Conservation (phyloP, 106 monocot genomes). For the Amphibolis antarctica region DNA sequence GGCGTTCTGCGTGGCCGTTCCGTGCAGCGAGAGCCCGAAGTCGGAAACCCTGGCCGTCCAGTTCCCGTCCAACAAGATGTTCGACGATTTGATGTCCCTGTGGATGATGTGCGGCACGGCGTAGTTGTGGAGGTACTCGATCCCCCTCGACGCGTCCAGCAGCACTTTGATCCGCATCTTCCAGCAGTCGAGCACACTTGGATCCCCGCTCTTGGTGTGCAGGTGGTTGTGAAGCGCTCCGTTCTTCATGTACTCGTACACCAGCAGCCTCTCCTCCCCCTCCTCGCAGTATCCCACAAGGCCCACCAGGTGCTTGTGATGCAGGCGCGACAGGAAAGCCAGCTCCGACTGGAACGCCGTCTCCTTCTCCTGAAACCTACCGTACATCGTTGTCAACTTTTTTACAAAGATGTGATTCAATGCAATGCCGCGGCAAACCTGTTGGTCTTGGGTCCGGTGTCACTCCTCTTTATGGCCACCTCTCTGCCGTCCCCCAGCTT, state of each 20-base stretch:
- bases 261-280: conserved; percentile 54
- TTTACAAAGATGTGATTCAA: no score
- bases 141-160: conserved; percentile 41
- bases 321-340: conserved; percentile 66
- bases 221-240: conserved; percentile 49
- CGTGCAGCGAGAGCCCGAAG: conserved; percentile 65
- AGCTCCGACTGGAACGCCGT: conserved; percentile 72
- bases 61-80: conserved; percentile 45
- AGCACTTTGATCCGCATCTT: conserved; percentile 38
- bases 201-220: conserved; percentile 10
- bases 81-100: conserved; percentile 62
- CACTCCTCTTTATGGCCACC: conserved; percentile 74
- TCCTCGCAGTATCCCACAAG: conserved; percentile 79
- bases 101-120: conserved; percentile 56
- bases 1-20: conserved; percentile 21
- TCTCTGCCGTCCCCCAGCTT: conserved; percentile 61
- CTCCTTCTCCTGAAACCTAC: conserved; percentile 56
- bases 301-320: conserved; percentile 83
- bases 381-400: no score
- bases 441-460: conserved; percentile 19
- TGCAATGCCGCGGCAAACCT: not conserved
- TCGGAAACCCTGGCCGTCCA: conserved; percentile 71
- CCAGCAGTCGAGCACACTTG: conserved; percentile 29
- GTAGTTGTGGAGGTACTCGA: conserved; percentile 57
- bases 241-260: conserved; percentile 88